phyloP scores from a whole-genome alignment of 208 protist species.

The Acanthamoeba culbertsoni region DNA sequence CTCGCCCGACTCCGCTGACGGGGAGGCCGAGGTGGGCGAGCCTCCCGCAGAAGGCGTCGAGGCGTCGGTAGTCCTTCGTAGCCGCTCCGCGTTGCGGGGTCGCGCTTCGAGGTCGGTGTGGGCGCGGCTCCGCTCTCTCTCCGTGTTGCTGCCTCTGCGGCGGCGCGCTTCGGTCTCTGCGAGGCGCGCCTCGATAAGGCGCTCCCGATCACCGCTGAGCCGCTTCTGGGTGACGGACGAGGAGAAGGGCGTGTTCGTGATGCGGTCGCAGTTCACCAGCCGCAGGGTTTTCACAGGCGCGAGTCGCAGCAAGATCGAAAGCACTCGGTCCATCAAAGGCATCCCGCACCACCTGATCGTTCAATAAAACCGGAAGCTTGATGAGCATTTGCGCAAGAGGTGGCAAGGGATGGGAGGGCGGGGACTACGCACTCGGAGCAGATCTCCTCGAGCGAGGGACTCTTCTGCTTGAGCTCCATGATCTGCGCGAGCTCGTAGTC shows the following conservation, averaged over 20 bases:
- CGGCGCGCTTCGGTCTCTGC: not conserved
- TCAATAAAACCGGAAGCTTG: not conserved
- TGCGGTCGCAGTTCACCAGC: constrained; percentile 19
- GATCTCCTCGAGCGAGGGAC: not conserved
- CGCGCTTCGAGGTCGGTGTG: not conserved
- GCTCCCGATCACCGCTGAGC: not conserved
- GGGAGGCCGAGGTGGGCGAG: not conserved
- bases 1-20: not conserved
- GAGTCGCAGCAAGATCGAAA: not conserved
- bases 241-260: not conserved
- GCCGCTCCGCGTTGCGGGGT: not conserved
- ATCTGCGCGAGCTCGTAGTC: constrained; percentile 31
- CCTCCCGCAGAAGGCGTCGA: not conserved
- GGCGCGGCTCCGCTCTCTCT: not conserved
- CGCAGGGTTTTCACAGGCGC: not conserved
- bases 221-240: not conserved
- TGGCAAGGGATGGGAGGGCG: not conserved
- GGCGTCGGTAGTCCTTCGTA: not conserved
- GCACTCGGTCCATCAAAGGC: not conserved
- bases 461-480: constrained; percentile 21
- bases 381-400: not conserved
- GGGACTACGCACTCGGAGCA: not conserved
- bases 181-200: not conserved
- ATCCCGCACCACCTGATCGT: not conserved
- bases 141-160: not conserved